Evolutionary conservation across 169 alveolate genomes (phyloP).

Genomic region (Babesia gibsoni): DNA sequence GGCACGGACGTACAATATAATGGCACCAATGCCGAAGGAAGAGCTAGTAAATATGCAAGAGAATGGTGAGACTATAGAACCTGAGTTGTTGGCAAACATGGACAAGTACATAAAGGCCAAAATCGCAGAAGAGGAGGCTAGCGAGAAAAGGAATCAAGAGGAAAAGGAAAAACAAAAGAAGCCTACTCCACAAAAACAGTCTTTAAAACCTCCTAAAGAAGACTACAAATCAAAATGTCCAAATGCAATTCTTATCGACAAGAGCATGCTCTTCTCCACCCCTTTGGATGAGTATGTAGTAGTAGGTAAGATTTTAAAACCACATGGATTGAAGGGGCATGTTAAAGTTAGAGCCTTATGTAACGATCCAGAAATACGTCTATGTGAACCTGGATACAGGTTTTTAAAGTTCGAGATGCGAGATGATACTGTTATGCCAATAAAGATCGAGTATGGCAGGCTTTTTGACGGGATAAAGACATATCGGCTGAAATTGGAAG

Average conservation of each 20-base stretch:
- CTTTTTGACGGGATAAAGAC: slow-evolving; percentile 17
- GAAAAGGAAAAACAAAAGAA: background rate
- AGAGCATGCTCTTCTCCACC: slow-evolving; percentile 31
- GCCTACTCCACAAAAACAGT: background rate
- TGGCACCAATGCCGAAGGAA: slow-evolving; percentile 39
- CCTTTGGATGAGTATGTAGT: slow-evolving; percentile 47
- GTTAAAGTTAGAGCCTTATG: slow-evolving; percentile 45
- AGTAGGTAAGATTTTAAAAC: slow-evolving; percentile 27
- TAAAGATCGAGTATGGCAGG: slow-evolving; percentile 44
- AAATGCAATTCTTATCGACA: slow-evolving; percentile 32
- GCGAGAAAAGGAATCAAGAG: background rate
- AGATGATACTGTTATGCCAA: slow-evolving; percentile 54
- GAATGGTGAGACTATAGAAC: slow-evolving; percentile 1
- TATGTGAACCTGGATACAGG: slow-evolving; percentile 58
- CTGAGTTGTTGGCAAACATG: background rate
- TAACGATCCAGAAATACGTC: slow-evolving; percentile 20
- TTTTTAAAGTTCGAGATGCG: slow-evolving; percentile 35
- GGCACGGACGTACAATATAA: slow-evolving; percentile 25
- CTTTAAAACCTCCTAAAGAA: background rate
- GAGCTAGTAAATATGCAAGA: background rate
- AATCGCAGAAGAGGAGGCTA: background rate
- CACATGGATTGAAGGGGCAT: slow-evolving; percentile 56
- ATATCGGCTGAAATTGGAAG: slow-evolving; percentile 50
- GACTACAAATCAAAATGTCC: background rate
- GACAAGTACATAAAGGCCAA: background rate